Evolutionary conservation across 2,329 filamentous ascomycete genomes (phyloP).

Genomic region (Lachnellula willkommii): DNA sequence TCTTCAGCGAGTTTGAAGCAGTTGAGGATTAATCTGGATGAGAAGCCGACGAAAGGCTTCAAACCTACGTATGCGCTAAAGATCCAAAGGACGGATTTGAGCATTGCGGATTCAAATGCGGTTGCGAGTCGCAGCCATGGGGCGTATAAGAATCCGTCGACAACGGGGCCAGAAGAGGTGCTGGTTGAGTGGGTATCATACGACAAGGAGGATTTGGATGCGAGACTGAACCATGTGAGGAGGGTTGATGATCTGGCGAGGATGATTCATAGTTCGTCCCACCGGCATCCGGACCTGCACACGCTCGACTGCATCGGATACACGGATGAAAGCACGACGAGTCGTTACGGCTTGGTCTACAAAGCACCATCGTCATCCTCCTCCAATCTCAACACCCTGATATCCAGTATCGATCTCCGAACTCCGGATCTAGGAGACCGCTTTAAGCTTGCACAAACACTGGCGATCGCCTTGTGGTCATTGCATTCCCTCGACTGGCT

Average conservation of each 20-base stretch:
- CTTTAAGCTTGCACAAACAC: conserved; percentile 19
- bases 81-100: conserved; percentile 33
- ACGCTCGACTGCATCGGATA: conserved; percentile 45
- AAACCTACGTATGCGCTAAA: conserved; percentile 40
- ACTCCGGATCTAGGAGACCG: conserved; percentile 38
- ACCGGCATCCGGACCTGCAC: conserved; percentile 42
- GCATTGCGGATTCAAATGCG: conserved; percentile 19
- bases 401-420: conserved; percentile 36
- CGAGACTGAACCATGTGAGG: conserved; percentile 39
- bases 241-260: conserved; percentile 43
- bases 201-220: conserved; percentile 36
- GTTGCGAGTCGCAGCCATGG: too few relatives aligned
- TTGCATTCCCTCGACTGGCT: conserved; percentile 52
- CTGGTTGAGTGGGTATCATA: conserved; percentile 44
- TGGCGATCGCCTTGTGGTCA: conserved; percentile 42
- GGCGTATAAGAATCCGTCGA: conserved; percentile 28
- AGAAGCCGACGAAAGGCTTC: conserved; percentile 37
- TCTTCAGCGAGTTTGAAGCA: conserved; percentile 40
- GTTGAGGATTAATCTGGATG: conserved; percentile 43
- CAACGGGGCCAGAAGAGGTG: conserved; percentile 28
- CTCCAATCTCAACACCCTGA: conserved; percentile 38
- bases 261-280: conserved; percentile 43
- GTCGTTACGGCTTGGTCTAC: conserved; percentile 42
- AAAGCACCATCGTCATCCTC: conserved; percentile 34
- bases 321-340: conserved; percentile 36